Evolutionary conservation across 176 grass and related monocot species (phyloP), one percentile per base, ranked within the genome.

Genomic region (Metroxylon sagu): DNA sequence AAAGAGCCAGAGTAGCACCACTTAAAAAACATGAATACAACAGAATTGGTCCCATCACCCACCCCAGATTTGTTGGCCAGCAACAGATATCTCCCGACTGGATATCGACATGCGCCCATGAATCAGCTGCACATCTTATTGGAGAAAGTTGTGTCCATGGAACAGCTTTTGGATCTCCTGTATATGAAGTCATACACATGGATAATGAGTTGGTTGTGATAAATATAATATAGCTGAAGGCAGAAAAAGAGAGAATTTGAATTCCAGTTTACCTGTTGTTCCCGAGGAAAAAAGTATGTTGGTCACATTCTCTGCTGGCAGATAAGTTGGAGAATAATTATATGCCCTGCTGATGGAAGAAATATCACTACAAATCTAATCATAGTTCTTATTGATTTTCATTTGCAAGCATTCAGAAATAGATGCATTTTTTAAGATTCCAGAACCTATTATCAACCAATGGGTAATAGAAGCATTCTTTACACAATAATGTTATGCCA

Each of bases 211-310:
- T 3, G 25, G 18, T 19, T 25, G 26, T 25, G 35, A 61, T 43
- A 35, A 15, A 66, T 43, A 69, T 18, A 53, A 23, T 29, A 53
- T 26, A 19, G 54, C 3, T 52, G 16, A 50, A 16, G 29, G 56
- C 65, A 63, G 8, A 74, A 29, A 23, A 54, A 17, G 59, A 49
- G 73, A 3, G 14, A 43, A 2, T 18, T 16, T 17, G 14, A 39
- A 23, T 52, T 57, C 52, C n/a, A 53, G 2, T 56, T 15, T 81
- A 91, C 92, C 92, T 52, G 92, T 97, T 88, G 92, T 97, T 73
- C 92, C 92, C 31, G 92, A 97, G 80, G 92, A 91, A 88, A 91
- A 97, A 29, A 97, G 76, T 85, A 90, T 82, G 64, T 88, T 97
- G 68, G 73, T 90, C 75, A 85, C 50, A 21, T 69, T 59, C 4